Evolutionary conservation across 1,284 basidiomycete species (phyloP), one percentile per base, ranked within the genome.

Genomic region (Cutaneotrichosporon mucoides): DNA sequence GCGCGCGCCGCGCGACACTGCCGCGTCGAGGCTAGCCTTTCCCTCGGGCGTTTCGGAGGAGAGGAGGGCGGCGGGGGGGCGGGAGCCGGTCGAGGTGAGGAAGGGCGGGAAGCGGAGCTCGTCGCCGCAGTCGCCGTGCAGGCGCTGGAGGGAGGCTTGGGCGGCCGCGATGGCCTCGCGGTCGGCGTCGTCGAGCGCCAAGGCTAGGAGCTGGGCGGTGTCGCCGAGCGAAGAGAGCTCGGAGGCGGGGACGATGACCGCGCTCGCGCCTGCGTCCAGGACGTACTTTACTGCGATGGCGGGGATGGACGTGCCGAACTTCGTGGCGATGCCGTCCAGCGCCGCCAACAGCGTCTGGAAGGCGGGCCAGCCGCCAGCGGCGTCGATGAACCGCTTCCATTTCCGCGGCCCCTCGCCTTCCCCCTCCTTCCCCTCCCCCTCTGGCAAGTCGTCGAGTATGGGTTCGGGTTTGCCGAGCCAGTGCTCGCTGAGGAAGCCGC

Each of bases 351-450:
- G 38, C 4, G n/a, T 24, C 46, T 64, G 63, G 56, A 65, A 68
- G 3, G 52, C 38, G 4, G 11, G 44, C 66, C 66, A 68, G 1
- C 67, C 65, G 15, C 65, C 63, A 46, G 56, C 60, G 13, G 48
- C 54, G 49, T 62, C 61, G 12, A 67, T 63, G 42, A 59, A 61
- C 12, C 64, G 58, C 54, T 59, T 61, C 48, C 61, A 63, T 51
- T 60, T 62, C 6, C 9, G 15, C 49, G n/a, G 2, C 49, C 24
- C 49, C 4, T 35, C 10, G 15, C 15, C 10, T 16, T 24, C 9
- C n/a, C 43, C 43, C 6, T 6, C 43, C 13, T n/a, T n/a, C 6
- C 24, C 24, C 24, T 24, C 24, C 24, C 24, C 24, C 24, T 24
- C 24, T 24, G 24, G 24, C 24, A 24, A 24, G 24, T 24, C 24